These are phyloP conservation scores for Fistulifera pelliculosa DNA, from an alignment of 108 stramenopile genomes.

Conservation along the genomic window DNA sequence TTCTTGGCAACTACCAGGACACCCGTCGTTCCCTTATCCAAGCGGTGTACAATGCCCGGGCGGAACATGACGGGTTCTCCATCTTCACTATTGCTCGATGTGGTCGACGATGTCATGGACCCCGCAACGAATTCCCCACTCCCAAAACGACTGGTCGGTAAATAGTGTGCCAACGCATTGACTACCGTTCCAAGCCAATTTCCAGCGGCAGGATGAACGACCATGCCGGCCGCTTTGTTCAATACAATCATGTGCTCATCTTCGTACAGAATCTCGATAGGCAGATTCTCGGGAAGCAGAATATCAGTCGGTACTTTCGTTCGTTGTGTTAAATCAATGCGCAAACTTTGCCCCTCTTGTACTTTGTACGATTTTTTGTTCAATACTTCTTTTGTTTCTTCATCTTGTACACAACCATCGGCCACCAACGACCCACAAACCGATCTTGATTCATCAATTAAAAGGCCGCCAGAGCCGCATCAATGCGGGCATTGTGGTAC, in stretches of 20 bases:
- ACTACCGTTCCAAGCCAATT: conserved; percentile 93
- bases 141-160: conserved; percentile 57
- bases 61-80: conserved; percentile 60
- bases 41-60: conserved; percentile 93
- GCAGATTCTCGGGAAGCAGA: conserved; percentile 53
- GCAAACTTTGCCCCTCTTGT: conserved; percentile 21
- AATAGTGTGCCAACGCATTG: conserved; percentile 90
- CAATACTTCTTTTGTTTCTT: conserved; percentile 1
- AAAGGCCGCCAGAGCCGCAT: conserved; percentile 29
- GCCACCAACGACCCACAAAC: conserved; percentile 33
- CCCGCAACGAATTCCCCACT: conserved; percentile 7
- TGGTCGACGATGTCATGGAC: neutral
- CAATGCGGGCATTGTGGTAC: conserved; percentile 37
- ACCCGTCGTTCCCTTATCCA: conserved; percentile 95
- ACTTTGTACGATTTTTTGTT: conserved; percentile 48
- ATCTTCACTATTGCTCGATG: conserved; percentile 1
- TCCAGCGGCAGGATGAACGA: conserved; percentile 97
- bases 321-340: conserved; percentile 15
- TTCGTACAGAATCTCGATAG: conserved; percentile 82
- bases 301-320: conserved; percentile 52
- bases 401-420: conserved; percentile 23
- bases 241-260: conserved; percentile 89
- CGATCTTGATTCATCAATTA: conserved; percentile 36
- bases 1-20: conserved; percentile 94
- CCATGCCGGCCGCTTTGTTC: conserved; percentile 92